Evolutionary conservation across 75 land plant genomes (phyloP).

Genomic region (Chamaecyparis obtusa): DNA sequence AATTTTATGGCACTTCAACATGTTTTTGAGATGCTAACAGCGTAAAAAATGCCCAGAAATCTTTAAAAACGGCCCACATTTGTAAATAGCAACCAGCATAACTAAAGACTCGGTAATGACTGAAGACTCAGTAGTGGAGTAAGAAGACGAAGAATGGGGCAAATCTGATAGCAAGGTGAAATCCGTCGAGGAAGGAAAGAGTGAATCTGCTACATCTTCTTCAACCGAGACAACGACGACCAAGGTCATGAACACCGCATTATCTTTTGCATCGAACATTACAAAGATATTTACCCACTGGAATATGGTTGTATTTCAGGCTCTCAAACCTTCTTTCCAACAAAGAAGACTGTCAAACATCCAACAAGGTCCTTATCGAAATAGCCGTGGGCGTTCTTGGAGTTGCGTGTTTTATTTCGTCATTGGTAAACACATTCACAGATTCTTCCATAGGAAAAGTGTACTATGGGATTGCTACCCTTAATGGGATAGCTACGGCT

Average conservation of each 20-base stretch:
- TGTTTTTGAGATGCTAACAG: too few relatives aligned
- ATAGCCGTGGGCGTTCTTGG: neutral
- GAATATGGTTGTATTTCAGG: neutral
- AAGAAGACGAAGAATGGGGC: neutral
- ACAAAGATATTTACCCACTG: slow-evolving; percentile 2
- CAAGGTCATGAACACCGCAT: neutral
- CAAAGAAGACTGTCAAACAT: neutral
- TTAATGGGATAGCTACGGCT: neutral
- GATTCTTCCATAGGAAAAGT: neutral
- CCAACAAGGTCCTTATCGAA: neutral
- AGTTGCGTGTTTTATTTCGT: neutral
- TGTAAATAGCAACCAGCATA: too few relatives aligned
- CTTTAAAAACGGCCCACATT: too few relatives aligned
- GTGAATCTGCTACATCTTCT: neutral
- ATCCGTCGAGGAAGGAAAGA: neutral
- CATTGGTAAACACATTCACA: too few relatives aligned
- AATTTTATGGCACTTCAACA: too few relatives aligned
- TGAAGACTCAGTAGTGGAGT: neutral
- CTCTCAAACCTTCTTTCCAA: neutral
- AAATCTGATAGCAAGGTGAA: neutral
- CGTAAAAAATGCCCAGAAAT: too few relatives aligned
- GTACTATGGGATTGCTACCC: neutral
- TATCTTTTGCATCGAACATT: neutral
- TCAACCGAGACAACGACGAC: neutral
- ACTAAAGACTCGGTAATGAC: too few relatives aligned